Percentiles rank a stretch among this genome's conserved stretches.
Conservation (phyloP, 148 eudicot genomes). For the Dysphania ambrosioides region DNA sequence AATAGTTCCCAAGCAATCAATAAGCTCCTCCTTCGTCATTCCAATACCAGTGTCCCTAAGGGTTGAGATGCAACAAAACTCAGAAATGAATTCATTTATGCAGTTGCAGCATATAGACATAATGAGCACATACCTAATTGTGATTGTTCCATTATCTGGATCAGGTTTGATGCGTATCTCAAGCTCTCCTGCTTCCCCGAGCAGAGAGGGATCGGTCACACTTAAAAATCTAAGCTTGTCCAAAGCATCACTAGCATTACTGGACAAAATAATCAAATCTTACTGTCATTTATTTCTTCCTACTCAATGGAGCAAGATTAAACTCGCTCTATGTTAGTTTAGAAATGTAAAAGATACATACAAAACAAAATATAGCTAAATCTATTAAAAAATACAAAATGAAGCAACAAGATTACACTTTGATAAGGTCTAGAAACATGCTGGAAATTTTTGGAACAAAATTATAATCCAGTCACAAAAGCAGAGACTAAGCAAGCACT, state of each 20-base stretch:
- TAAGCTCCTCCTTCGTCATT: conserved; percentile 95
- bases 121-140: conserved; percentile 57
- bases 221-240: conserved; percentile 93
- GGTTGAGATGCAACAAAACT: neutral
- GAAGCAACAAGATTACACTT: neutral
- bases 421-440: neutral
- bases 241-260: conserved; percentile 98
- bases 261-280: conserved; percentile 28
- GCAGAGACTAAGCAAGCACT: neutral
- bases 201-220: conserved; percentile 86
- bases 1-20: conserved; percentile 96
- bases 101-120: conserved; percentile 1
- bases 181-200: conserved; percentile 88
- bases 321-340: neutral
- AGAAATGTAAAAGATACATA: neutral
- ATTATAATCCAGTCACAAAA: neutral
- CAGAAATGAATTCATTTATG: neutral
- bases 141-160: conserved; percentile 89
- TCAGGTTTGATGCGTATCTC: conserved; percentile 90
- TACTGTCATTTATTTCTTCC: neutral
- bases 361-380: neutral
- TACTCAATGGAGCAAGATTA: neutral
- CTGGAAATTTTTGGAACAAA: too few species aligned
- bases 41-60: conserved; percentile 95
- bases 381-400: neutral